phyloP scores from a whole-genome alignment of 1,284 basidiomycete species.

The Apiotrichum brassicae region DNA sequence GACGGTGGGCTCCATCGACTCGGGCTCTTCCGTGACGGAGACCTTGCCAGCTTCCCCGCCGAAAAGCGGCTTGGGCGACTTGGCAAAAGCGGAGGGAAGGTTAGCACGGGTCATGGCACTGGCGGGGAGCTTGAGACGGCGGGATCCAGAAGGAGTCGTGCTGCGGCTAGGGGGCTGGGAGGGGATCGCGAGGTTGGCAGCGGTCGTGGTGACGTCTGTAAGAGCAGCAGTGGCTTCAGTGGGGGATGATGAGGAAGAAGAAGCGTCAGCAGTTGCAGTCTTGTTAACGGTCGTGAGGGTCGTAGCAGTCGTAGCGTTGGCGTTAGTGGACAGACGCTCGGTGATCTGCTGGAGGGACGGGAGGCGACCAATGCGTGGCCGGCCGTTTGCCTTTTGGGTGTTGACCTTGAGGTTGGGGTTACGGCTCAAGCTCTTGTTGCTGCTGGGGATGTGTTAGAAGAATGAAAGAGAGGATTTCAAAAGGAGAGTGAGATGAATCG shows the following conservation, averaged over 20 bases:
- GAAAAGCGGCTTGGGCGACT: background rate
- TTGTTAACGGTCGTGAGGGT: slow-evolving; percentile 36
- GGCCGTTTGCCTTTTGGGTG: slow-evolving; percentile 5
- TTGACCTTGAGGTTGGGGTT: background rate
- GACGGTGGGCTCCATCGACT: background rate
- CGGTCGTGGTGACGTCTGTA: slow-evolving; percentile 44
- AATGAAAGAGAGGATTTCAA: too few relatives aligned
- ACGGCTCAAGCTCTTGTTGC: background rate
- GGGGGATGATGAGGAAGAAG: background rate
- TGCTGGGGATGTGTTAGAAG: too few relatives aligned
- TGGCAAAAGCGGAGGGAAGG: slow-evolving; percentile 1
- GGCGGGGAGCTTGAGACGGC: slow-evolving; percentile 56
- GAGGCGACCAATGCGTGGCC: slow-evolving; percentile 17
- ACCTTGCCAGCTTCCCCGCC: background rate
- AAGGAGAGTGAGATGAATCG: too few relatives aligned
- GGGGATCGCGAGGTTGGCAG: slow-evolving; percentile 40
- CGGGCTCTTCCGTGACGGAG: background rate
- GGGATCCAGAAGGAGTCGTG: slow-evolving; percentile 47
- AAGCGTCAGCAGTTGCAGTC: background rate
- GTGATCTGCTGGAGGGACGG: slow-evolving; percentile 37
- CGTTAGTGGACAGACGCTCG: slow-evolving; percentile 18
- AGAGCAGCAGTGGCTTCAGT: slow-evolving; percentile 11
- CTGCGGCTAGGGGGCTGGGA: slow-evolving; percentile 21
- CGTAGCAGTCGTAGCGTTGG: slow-evolving; percentile 8
- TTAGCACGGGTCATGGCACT: slow-evolving; percentile 54